Conservation (phyloP, 1,284 basidiomycete species). For the Heimioporus retisporus region DNA sequence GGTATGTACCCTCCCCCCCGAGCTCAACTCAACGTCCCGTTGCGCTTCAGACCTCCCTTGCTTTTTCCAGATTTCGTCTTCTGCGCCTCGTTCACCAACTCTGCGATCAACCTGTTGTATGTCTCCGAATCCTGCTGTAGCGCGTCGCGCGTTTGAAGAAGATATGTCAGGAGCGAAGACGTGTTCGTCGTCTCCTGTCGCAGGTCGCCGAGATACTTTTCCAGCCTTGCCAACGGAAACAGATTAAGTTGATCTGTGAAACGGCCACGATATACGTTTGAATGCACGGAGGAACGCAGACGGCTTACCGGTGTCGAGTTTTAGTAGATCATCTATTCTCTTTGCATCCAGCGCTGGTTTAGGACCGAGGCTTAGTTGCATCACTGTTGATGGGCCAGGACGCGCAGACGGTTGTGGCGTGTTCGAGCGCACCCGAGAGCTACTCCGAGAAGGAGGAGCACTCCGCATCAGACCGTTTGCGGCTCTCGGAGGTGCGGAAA, state of each 20-base stretch:
- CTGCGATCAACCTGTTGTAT: slow-evolving; percentile 85
- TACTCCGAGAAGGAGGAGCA: slow-evolving; percentile 50
- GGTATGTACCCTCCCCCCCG: neutral
- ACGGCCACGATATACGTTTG: slow-evolving; percentile 10
- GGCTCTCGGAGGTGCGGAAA: slow-evolving; percentile 79
- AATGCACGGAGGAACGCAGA: slow-evolving; percentile 15
- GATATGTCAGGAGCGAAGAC: slow-evolving; percentile 80
- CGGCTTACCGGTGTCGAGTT: slow-evolving; percentile 70
- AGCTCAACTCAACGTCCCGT: slow-evolving; percentile 51
- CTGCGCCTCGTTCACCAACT: slow-evolving; percentile 85
- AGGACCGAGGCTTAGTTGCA: slow-evolving; percentile 73
- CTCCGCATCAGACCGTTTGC: slow-evolving; percentile 55
- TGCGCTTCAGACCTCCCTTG: slow-evolving; percentile 58
- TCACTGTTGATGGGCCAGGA: slow-evolving; percentile 43
- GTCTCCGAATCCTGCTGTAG: slow-evolving; percentile 90
- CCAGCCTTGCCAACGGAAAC: slow-evolving; percentile 73
- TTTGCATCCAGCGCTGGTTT: slow-evolving; percentile 77
- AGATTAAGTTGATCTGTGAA: slow-evolving; percentile 75
- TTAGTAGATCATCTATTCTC: slow-evolving; percentile 74
- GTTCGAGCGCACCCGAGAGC: slow-evolving; percentile 59
- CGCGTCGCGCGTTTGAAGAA: slow-evolving; percentile 86
- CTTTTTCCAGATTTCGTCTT: slow-evolving; percentile 76
- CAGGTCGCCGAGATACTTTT: slow-evolving; percentile 74
- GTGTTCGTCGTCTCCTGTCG: slow-evolving; percentile 77
- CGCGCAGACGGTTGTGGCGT: slow-evolving; percentile 64